Base-by-base conservation (phyloP, 179 eudicot species). In the Gypsophila paniculata region DNA sequence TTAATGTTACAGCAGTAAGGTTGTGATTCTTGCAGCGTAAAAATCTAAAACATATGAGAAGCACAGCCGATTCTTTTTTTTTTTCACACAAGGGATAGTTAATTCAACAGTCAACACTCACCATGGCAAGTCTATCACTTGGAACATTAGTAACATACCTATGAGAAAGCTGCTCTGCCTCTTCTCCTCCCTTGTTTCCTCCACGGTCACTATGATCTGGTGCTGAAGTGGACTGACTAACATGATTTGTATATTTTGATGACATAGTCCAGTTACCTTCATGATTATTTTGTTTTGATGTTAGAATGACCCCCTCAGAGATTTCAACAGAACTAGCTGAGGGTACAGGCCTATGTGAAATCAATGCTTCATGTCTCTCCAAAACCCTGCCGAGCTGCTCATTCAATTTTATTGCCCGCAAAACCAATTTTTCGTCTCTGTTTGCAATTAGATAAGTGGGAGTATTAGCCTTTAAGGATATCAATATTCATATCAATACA, bases 91-190 rank as follows among this genome's bases (percentile, higher is more conserved):
- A 29, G 34, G 34, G 8, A 42, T 42, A 6, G 8, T 42, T 42
- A 42, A 42, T 8, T 42, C 8, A 42, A 42, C 46, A 42, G 46
- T 6, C 42, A 25, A 4, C n/a, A 22, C 18, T n/a, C 61, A 34
- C 6, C 21, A 67, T 19, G 32, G 58, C 59, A 58, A 68, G n/a
- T 13, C 55, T 19, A 59, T 49, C 22, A 67, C 46, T 26, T 67
- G 38, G 15, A 22, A 64, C 49, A 44, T 5, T n/a, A 46, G 52
- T 46, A 46, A 4, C 67, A 21, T 69, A 93, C 98, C 97, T 85
- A 70, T 85, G 89, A 78, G 89, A 84, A 75, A 89, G 97, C 80
- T 91, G 96, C 69, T 90, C 97, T 15, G 91, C 77, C 74, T 90
- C 96, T 74, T 90, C 98, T 72, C 85, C 93, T 51, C 83, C 91